A percentile compares a stretch with the other conserved stretches of the same genome.
These are phyloP conservation scores for Extremus antarcticus DNA, from an alignment of 495 filamentous ascomycete genomes.

Conservation along the genomic window DNA sequence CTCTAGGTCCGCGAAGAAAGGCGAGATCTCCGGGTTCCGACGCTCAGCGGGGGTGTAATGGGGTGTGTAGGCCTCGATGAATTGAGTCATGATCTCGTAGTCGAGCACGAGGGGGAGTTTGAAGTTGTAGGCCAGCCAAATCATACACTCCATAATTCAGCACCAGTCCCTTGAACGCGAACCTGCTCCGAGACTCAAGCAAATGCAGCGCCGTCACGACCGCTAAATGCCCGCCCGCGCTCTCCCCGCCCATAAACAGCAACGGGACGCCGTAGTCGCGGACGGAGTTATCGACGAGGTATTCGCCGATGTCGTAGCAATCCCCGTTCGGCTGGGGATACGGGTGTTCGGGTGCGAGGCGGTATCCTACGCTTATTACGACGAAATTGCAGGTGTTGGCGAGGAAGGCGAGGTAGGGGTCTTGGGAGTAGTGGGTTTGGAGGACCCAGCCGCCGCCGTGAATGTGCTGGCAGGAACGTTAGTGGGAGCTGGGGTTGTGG, in stretches of 20 bases:
- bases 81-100: conserved; percentile 31
- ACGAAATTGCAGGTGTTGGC: conserved; percentile 35
- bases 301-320: conserved; percentile 43
- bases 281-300: conserved; percentile 38
- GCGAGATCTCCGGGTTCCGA: conserved; percentile 31
- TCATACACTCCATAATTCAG: conserved; percentile 40
- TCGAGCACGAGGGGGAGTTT: conserved; percentile 32
- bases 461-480: too few species aligned
- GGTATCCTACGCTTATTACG: conserved; percentile 46
- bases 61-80: conserved; percentile 35
- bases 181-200: conserved; percentile 27
- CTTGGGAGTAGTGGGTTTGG: conserved; percentile 23
- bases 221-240: conserved; percentile 41
- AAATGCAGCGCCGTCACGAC: conserved; percentile 37
- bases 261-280: conserved; percentile 33
- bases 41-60: conserved; percentile 29
- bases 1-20: conserved; percentile 37
- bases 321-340: conserved; percentile 44
- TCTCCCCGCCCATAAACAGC: conserved; percentile 35
- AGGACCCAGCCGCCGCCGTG: conserved; percentile 44
- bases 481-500: too few species aligned
- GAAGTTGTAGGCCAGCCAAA: conserved; percentile 30
- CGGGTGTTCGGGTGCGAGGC: conserved; percentile 48
- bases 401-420: conserved; percentile 31
- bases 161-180: conserved; percentile 35